phyloP scores from a whole-genome alignment of 2,329 filamentous ascomycete species.

The Venturia aucupariae region DNA sequence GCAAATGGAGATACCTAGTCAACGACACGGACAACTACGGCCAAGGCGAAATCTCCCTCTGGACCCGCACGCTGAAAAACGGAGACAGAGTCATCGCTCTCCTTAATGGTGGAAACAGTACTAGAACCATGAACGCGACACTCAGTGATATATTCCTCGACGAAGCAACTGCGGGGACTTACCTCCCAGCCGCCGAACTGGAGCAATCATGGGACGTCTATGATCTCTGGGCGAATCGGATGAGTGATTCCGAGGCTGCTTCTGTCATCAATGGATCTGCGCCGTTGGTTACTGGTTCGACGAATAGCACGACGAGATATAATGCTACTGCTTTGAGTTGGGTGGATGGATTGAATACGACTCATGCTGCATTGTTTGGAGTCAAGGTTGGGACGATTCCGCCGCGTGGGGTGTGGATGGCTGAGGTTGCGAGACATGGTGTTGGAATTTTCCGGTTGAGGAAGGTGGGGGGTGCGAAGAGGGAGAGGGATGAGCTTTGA shows the following conservation, averaged over 20 bases:
- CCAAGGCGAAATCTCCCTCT: conserved; percentile 40
- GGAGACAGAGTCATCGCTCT: conserved; percentile 41
- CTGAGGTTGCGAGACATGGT: conserved; percentile 39
- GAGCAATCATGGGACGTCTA: conserved; percentile 42
- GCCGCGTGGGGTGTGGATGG: conserved; percentile 34
- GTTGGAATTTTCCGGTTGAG: conserved; percentile 43
- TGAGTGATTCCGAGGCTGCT: conserved; percentile 37
- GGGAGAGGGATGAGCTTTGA: conserved; percentile 37
- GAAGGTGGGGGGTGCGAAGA: conserved; percentile 20
- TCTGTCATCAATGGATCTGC: conserved; percentile 36
- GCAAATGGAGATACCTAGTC: conserved; percentile 37
- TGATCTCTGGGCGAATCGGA: conserved; percentile 48
- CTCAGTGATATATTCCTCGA: conserved; percentile 46
- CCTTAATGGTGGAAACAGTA: conserved; percentile 39
- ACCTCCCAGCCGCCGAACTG: conserved; percentile 30
- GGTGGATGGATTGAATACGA: conserved; percentile 35
- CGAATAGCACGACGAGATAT: conserved; percentile 32
- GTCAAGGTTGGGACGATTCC: conserved; percentile 35
- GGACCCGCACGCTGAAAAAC: conserved; percentile 38
- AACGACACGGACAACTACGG: conserved; percentile 34
- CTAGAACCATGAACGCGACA: conserved; percentile 39
- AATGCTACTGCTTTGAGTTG: conserved; percentile 43
- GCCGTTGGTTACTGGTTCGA: conserved; percentile 19
- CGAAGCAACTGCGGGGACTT: conserved; percentile 33
- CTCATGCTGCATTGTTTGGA: conserved; percentile 38